Base-by-base conservation (phyloP, 768 basidiomycete species). In the Strobilomyces confusus region DNA sequence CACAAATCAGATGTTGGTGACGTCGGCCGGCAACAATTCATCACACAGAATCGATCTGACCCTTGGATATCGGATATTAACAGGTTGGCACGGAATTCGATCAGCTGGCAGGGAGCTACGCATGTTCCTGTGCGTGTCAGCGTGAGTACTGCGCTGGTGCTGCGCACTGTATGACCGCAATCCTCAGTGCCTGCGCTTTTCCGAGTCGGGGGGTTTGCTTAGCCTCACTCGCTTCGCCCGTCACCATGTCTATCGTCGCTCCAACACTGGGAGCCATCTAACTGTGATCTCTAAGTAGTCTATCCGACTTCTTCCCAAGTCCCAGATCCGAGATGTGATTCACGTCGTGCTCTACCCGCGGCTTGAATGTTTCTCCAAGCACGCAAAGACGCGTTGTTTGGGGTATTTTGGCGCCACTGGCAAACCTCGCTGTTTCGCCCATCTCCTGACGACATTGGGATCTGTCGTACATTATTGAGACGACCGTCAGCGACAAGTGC, bases 381-480 rank as follows among this genome's bases (percentile, higher is more conserved):
- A 92, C 23, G 75, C 64, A 52, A 86, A 71, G 9, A 91, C 83
- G 20, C 77, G 71, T 29, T 77, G 73, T 60, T 81, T 76, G n/a
- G 84, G 76, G 58, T 78, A 84, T 44, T 74, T 75, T 1, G 86
- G 80, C 3, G 83, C 78, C 32, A 86, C 77, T 0, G 69, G 62
- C 9, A 78, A 64, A 7, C 81, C 80, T 36, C 74, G 74, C 55
- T 83, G 78, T 55, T 81, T 73, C 9, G 79, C 75, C 65, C 80
- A 76, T 46, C 82, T 71, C 36, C 85, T 79, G 44, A 89, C 69
- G 22, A 77, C 69, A 41, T 73, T 69, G 4, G 89, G 86, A 64
- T 83, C 77, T 78, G 52, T 47, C 6, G 30, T 37, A 23, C 9
- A 34, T 36, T 9, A 34, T 36, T 49, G 29, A 55, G 49, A 40